Evolutionary conservation across 2,329 filamentous ascomycete genomes (phyloP).

Genomic region (Phoma sp.): DNA sequence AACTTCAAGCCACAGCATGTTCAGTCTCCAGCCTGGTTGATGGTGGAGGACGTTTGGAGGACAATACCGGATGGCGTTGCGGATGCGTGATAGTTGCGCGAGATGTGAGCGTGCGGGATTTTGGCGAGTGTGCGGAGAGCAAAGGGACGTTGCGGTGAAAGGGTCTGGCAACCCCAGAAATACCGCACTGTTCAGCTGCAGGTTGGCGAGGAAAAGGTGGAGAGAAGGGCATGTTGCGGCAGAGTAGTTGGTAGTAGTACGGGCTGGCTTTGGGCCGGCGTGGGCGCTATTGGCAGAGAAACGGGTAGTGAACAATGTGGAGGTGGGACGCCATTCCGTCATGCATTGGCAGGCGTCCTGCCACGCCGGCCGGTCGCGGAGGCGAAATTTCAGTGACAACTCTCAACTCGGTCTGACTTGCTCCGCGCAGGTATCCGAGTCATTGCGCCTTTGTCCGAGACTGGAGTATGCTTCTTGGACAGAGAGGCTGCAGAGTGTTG

Average conservation of each 20-base stretch:
- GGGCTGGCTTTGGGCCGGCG: constrained; percentile 19
- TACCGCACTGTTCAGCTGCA: constrained; percentile 27
- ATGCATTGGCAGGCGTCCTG: constrained; percentile 11
- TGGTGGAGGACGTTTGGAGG: not conserved
- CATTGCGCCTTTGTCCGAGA: constrained; percentile 6
- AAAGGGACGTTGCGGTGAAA: constrained; percentile 26
- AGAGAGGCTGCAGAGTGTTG: not conserved
- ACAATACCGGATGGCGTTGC: not conserved
- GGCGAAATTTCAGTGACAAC: constrained; percentile 4
- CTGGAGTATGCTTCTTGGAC: not conserved
- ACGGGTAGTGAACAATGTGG: constrained; percentile 22
- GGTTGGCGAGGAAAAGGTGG: constrained; percentile 23
- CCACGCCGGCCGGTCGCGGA: constrained; percentile 11
- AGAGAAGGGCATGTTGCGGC: constrained; percentile 23
- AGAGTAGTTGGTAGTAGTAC: constrained; percentile 18
- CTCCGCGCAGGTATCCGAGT: constrained; percentile 7
- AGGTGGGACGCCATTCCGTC: constrained; percentile 26
- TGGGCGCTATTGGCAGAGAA: constrained; percentile 23
- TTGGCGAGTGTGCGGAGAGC: not conserved
- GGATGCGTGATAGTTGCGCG: not conserved
- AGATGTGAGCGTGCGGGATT: not conserved
- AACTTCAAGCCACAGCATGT: constrained; percentile 30
- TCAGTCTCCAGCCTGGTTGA: constrained; percentile 20
- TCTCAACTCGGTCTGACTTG: constrained; percentile 8
- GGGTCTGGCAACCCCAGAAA: constrained; percentile 29